phyloP scores from a whole-genome alignment of 768 basidiomycete genomes.

The Clavaria fumosa region DNA sequence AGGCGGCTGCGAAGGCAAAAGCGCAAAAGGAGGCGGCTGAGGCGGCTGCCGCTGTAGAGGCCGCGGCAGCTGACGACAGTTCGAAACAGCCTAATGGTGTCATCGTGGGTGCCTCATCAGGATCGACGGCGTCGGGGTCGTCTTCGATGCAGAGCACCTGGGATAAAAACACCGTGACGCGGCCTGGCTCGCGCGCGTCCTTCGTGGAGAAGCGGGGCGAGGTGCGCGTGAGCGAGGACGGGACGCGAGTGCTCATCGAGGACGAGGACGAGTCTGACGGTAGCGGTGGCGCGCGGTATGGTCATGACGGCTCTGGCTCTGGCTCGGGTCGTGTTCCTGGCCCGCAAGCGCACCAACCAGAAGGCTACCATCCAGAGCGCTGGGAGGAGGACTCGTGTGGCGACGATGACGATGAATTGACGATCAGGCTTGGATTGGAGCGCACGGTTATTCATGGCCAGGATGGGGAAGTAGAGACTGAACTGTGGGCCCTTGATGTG shows the following conservation, averaged over 20 bases:
- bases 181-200: slow-evolving; percentile 35
- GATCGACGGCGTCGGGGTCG: too few species aligned
- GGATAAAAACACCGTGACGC: slow-evolving; percentile 69
- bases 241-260: slow-evolving; percentile 47
- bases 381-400: slow-evolving; percentile 75
- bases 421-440: slow-evolving; percentile 49
- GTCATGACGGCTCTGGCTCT: too few species aligned
- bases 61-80: slow-evolving; percentile 32
- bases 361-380: slow-evolving; percentile 38
- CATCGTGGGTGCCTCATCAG: too few species aligned
- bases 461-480: slow-evolving; percentile 43
- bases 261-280: slow-evolving; percentile 53
- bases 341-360: slow-evolving; percentile 20
- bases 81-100: slow-evolving; percentile 20
- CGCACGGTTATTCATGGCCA: slow-evolving; percentile 31
- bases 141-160: slow-evolving; percentile 48
- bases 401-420: slow-evolving; percentile 48
- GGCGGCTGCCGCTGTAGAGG: too few species aligned
- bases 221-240: slow-evolving; percentile 45
- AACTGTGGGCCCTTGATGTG: slow-evolving; percentile 66
- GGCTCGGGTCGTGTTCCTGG: too few species aligned
- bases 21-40: too few species aligned
- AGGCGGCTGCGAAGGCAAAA: slow-evolving; percentile 53
- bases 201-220: slow-evolving; percentile 25
- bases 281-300: slow-evolving; percentile 26